phyloP scores from a whole-genome alignment of 148 eudicot species.

The Fagopyrum tataricum region DNA sequence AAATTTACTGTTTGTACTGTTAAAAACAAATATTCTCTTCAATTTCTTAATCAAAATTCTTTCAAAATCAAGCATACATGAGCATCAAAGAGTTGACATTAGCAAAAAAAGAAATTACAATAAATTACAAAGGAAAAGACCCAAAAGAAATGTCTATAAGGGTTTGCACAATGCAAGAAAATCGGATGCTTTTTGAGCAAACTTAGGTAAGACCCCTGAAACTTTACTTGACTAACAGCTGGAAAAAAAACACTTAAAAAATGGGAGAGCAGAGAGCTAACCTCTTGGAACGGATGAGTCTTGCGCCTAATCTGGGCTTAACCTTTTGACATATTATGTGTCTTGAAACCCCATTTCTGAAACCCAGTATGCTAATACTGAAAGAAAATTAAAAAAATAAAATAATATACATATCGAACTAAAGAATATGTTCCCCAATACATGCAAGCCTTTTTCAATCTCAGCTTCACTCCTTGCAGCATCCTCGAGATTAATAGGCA shows the following conservation, averaged over 20 bases:
- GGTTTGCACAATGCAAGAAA: background rate
- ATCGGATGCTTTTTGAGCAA: no score
- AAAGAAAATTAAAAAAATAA: no score
- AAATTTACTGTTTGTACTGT: background rate
- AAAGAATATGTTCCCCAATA: background rate
- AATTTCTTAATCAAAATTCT: background rate
- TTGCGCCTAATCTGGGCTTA: no score
- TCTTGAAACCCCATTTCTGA: conserved; percentile 46
- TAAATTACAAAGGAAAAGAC: background rate
- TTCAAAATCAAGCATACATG: no score
- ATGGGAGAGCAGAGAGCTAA: conserved; percentile 16
- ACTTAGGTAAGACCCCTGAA: no score
- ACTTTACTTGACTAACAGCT: no score
- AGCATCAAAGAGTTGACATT: background rate
- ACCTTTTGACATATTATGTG: conserved; percentile 26
- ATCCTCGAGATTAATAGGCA: conserved; percentile 85
- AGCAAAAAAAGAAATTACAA: background rate
- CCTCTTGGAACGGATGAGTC: conserved; percentile 80
- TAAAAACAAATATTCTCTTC: background rate
- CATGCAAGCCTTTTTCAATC: conserved; percentile 69
- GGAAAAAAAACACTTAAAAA: background rate
- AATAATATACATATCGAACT: background rate
- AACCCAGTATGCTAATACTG: background rate
- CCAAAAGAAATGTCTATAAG: background rate
- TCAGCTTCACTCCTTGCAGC: conserved; percentile 83